phyloP scores from a whole-genome alignment of 495 filamentous ascomycete genomes.

The Geoglossum glabrum region DNA sequence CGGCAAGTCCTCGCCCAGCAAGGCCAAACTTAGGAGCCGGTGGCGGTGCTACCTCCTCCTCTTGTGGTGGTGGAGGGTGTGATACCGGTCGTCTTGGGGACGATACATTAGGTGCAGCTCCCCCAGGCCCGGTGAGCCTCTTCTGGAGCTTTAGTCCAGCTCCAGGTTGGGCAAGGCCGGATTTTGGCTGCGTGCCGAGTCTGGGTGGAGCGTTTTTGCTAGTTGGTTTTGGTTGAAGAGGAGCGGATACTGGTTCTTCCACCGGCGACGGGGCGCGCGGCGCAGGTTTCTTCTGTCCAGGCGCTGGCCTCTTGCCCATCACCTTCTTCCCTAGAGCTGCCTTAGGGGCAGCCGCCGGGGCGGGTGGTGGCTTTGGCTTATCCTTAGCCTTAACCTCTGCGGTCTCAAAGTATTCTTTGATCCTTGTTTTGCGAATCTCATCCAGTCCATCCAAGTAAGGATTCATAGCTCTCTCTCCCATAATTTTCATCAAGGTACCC shows the following conservation, averaged over 20 bases:
- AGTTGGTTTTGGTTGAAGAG: conserved; percentile 36
- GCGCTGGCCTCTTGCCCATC: conserved; percentile 32
- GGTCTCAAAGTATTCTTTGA: conserved; percentile 83
- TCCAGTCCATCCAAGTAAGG: conserved; percentile 88
- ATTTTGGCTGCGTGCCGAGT: conserved; percentile 45
- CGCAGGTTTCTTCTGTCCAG: conserved; percentile 22
- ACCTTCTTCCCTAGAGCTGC: conserved; percentile 31
- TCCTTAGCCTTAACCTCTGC: conserved; percentile 95
- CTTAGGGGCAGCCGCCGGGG: conserved; percentile 31
- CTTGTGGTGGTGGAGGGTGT: conserved; percentile 29
- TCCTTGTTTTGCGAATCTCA: conserved; percentile 86
- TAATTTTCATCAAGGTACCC: conserved; percentile 95
- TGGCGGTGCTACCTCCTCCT: conserved; percentile 39
- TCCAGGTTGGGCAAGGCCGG: conserved; percentile 36
- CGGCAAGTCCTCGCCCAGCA: conserved; percentile 61
- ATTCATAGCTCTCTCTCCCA: conserved; percentile 92
- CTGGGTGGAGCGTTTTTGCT: conserved; percentile 38
- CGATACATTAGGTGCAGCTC: conserved; percentile 24
- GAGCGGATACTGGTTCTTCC: conserved; percentile 25
- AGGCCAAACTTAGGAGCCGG: conserved; percentile 46
- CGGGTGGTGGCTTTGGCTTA: conserved; percentile 66
- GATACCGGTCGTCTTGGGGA: conserved; percentile 43
- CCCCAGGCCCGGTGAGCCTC: conserved; percentile 39
- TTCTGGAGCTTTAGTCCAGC: conserved; percentile 48
- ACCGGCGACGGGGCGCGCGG: conserved; percentile 32